Evolutionary conservation across 1,284 basidiomycete genomes (phyloP).

Genomic region (Ganoderma multipileum): DNA sequence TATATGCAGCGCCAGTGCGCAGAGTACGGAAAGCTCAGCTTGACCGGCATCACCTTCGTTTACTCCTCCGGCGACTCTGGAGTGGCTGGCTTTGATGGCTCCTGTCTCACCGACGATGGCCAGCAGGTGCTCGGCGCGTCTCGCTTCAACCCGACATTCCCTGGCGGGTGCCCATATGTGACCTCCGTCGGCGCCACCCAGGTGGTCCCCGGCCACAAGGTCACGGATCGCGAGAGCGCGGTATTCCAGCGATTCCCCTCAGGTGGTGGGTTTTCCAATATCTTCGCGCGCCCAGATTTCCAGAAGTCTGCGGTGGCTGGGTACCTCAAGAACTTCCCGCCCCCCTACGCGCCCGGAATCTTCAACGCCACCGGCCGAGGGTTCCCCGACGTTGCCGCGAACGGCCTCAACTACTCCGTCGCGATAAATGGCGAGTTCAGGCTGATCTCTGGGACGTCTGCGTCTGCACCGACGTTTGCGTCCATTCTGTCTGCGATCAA

Average conservation of each 20-base stretch:
- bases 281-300: slow-evolving; percentile 49
- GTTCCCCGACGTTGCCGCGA: slow-evolving; percentile 54
- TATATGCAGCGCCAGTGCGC: slow-evolving; percentile 60
- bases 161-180: slow-evolving; percentile 61
- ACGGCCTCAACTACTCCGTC: slow-evolving; percentile 41
- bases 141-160: slow-evolving; percentile 60
- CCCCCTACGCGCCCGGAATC: slow-evolving; percentile 43
- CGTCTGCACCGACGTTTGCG: slow-evolving; percentile 40
- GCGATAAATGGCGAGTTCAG: slow-evolving; percentile 40
- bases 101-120: slow-evolving; percentile 53
- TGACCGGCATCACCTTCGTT: slow-evolving; percentile 64
- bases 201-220: slow-evolving; percentile 47
- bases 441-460: slow-evolving; percentile 55
- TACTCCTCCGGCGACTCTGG: slow-evolving; percentile 73
- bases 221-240: slow-evolving; percentile 57
- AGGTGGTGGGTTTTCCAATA: slow-evolving; percentile 53
- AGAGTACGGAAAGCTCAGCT: slow-evolving; percentile 65
- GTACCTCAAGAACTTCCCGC: slow-evolving; percentile 44
- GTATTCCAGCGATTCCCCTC: slow-evolving; percentile 44
- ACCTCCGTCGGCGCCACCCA: slow-evolving; percentile 66
- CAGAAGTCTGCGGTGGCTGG: slow-evolving; percentile 44
- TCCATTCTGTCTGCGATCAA: slow-evolving; percentile 66
- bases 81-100: slow-evolving; percentile 52
- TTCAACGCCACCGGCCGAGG: slow-evolving; percentile 43
- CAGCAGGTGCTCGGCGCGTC: slow-evolving; percentile 41